Base-by-base conservation (phyloP, 331 rosid genomes). In the Pyrus hybrid region DNA sequence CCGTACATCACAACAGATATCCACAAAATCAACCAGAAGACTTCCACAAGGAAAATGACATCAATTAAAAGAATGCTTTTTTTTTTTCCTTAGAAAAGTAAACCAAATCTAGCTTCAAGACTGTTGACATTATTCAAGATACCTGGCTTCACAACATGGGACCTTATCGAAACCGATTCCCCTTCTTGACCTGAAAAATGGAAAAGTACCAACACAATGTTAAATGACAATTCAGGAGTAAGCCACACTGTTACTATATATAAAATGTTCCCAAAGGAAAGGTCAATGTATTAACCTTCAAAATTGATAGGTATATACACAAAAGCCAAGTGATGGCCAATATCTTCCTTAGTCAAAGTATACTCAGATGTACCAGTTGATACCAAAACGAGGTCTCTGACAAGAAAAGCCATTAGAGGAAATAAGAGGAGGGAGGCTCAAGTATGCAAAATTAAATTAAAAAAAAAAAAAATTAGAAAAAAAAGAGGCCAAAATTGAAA, bases 331-430 rank as follows among this genome's bases (percentile, higher is more conserved):
- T 84, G 83, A 25, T 68, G 87, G 35, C 97, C 97, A 81, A 95
- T 86, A 82, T 95, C 99, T 62, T 95, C 97, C 89, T 90, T 90
- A 72, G 90, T 88, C 86, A 95, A 83, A 81, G 89, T 84, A 76
- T 92, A 95, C 65, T 90, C 97, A 43, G 91, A 81, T 69, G 97
- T 90, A 61, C 97, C 97, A 33, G 92, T 87, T 73, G 93, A 92
- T 68, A 90, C 80, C 81, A 82, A 79, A 60, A 80, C 73, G 77
- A 86, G 83, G 76, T 82, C 83, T 64, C 99, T 92, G 97, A 81
- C 79, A 65, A 58, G 6, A 75, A 67, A 77, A 70, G 71, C 33
- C 81, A 80, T 76, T 72, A 65, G 43, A 58, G 47, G 53, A 75
- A 64, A 68, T 51, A 18, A 18, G 53, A 47, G 35, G 45, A 35